These are phyloP conservation scores for Haplosporangium gracile DNA, from an alignment of 192 early-diverging fungal species.

Conservation along the genomic window DNA sequence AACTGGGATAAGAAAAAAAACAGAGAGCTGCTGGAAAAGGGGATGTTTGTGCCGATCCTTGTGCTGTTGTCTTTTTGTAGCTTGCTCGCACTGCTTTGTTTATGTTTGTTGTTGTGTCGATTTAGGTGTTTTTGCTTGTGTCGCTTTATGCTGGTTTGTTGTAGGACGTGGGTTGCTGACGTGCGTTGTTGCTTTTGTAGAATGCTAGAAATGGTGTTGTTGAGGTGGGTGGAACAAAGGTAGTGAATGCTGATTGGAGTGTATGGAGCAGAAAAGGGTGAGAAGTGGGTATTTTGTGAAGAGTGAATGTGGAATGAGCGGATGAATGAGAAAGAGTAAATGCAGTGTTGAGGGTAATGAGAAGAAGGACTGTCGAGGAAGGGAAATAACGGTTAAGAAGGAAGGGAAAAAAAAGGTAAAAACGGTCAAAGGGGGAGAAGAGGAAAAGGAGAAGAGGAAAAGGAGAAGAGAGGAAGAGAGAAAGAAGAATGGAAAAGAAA, in stretches of 20 bases:
- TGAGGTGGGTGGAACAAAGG: neutral
- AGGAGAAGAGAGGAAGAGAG: neutral
- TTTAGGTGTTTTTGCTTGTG: neutral
- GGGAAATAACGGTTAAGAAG: neutral
- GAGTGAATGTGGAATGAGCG: neutral
- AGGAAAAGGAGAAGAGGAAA: neutral
- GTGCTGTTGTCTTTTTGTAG: neutral
- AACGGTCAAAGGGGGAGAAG: neutral
- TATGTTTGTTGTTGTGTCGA: neutral
- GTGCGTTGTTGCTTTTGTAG: neutral
- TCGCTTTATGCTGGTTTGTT: neutral
- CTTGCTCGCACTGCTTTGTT: neutral
- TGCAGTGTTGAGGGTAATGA: too few species aligned
- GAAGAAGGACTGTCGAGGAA: neutral
- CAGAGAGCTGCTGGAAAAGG: neutral
- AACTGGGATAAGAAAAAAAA: neutral
- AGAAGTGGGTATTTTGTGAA: neutral
- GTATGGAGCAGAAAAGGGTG: neutral
- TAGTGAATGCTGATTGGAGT: too few species aligned
- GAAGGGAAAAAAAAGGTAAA: neutral
- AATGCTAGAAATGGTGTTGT: neutral
- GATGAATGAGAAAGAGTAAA: constrained; percentile 8
- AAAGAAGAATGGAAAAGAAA: neutral
- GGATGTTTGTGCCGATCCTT: neutral
- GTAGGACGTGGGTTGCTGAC: neutral